Evolutionary conservation across 2,329 filamentous ascomycete genomes (phyloP).

Genomic region (Moelleriella libera): DNA sequence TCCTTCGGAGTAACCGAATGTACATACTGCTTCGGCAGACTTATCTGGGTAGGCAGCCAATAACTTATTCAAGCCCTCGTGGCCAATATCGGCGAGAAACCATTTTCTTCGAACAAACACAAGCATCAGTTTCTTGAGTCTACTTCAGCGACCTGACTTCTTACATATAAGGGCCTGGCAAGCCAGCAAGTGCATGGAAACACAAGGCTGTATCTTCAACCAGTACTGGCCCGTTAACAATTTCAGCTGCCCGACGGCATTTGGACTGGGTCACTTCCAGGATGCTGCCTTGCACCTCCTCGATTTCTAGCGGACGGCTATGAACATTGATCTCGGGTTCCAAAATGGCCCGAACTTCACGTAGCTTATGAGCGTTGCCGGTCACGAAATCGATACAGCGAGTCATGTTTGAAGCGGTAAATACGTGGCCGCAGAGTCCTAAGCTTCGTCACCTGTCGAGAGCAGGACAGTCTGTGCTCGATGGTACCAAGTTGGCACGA

Average conservation of each 20-base stretch:
- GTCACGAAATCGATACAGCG: conserved; percentile 77
- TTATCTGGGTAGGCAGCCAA: conserved; percentile 83
- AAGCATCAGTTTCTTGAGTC: neutral
- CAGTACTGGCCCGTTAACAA: conserved; percentile 72
- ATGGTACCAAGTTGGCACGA: too few species aligned
- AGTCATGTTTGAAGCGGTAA: conserved; percentile 19
- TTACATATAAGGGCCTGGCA: conserved; percentile 94
- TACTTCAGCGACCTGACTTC: conserved; percentile 9
- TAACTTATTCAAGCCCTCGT: conserved; percentile 77
- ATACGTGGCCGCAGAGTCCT: too few species aligned
- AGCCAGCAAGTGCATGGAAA: conserved; percentile 78
- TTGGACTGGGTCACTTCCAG: conserved; percentile 88
- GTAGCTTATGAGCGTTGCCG: conserved; percentile 86
- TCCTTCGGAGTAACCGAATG: conserved; percentile 81
- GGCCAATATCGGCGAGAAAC: conserved; percentile 76
- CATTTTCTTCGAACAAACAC: conserved; percentile 56
- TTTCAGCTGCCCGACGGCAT: conserved; percentile 65
- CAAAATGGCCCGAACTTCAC: conserved; percentile 79
- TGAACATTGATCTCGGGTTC: conserved; percentile 58
- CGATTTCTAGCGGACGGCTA: conserved; percentile 63
- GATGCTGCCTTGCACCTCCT: conserved; percentile 83
- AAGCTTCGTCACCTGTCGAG: too few species aligned
- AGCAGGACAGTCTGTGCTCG: too few species aligned
- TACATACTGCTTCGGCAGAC: conserved; percentile 84
- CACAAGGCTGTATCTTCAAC: conserved; percentile 94